A percentile compares a stretch with the other conserved stretches of the same genome.
Evolutionary conservation across 768 basidiomycete species (phyloP).

Genomic region (Russula olivacea): DNA sequence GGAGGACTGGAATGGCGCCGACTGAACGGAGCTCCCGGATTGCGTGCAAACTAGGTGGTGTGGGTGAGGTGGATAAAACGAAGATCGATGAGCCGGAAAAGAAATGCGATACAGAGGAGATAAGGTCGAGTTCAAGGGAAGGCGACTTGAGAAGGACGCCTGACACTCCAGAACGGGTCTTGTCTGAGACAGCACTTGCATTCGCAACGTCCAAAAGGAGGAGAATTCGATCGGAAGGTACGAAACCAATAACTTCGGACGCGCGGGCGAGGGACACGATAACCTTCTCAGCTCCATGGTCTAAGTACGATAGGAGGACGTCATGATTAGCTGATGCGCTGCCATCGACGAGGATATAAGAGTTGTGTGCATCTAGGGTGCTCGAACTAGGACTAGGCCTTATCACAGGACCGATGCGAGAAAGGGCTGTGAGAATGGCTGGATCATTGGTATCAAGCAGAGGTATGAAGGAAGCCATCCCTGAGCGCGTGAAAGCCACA

Average conservation of each 20-base stretch:
- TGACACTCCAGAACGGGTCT: conserved; percentile 63
- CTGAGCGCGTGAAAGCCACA: not conserved
- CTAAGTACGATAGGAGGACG: conserved; percentile 57
- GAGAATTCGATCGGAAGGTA: conserved; percentile 68
- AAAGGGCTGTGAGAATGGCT: conserved; percentile 52
- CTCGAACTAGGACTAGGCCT: conserved; percentile 35
- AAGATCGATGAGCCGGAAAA: conserved; percentile 59
- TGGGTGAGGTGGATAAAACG: conserved; percentile 47
- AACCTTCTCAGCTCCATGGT: conserved; percentile 74
- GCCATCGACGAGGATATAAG: conserved; percentile 53
- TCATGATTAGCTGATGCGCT: conserved; percentile 44
- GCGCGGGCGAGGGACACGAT: conserved; percentile 65
- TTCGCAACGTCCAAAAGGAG: conserved; percentile 71
- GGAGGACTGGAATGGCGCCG: conserved; percentile 64
- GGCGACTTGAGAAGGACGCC: conserved; percentile 76
- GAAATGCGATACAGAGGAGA: conserved; percentile 71
- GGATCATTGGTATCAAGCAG: conserved; percentile 43
- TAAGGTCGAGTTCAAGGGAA: conserved; percentile 65
- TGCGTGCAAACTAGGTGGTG: conserved; percentile 49
- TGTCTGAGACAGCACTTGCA: conserved; percentile 70
- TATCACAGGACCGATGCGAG: conserved; percentile 75
- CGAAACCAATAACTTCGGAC: conserved; percentile 56
- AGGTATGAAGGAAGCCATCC: conserved; percentile 31
- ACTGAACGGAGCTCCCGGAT: conserved; percentile 56
- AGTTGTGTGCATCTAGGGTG: conserved; percentile 31